Percentiles rank a stretch among this genome's conserved stretches.
phyloP scores from a whole-genome alignment of 805 yeast genomes.

The Ogataea naganishii region DNA sequence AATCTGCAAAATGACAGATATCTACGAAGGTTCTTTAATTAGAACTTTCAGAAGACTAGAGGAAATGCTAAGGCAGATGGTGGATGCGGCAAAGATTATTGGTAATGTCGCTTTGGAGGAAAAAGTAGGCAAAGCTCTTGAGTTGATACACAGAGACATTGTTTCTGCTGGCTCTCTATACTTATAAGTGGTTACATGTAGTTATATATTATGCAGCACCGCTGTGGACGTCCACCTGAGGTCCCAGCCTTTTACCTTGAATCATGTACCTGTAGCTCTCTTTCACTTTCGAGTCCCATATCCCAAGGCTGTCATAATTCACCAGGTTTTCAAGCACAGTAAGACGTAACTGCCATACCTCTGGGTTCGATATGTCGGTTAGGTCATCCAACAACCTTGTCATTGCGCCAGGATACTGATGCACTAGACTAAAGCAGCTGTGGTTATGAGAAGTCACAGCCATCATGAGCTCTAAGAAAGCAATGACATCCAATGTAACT shows the following conservation, averaged over 20 bases:
- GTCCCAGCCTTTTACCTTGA: slow-evolving; percentile 11
- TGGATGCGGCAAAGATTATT: slow-evolving; percentile 86
- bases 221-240: slow-evolving; percentile 15
- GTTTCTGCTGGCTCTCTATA: slow-evolving; percentile 96
- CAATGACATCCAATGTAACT: slow-evolving; percentile 13
- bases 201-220: slow-evolving; percentile 6
- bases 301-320: slow-evolving; percentile 8
- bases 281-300: slow-evolving; percentile 14
- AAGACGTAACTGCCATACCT: slow-evolving; percentile 13
- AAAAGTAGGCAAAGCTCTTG: slow-evolving; percentile 82
- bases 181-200: slow-evolving; percentile 23
- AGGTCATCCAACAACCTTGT: slow-evolving; percentile 17
- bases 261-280: slow-evolving; percentile 12
- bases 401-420: slow-evolving; percentile 20
- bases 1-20: slow-evolving; percentile 98
- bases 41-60: slow-evolving; percentile 92
- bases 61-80: slow-evolving; percentile 85
- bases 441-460: slow-evolving; percentile 13
- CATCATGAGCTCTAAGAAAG: slow-evolving; percentile 15
- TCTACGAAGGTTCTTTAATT: slow-evolving; percentile 92
- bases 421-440: slow-evolving; percentile 15
- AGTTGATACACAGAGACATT: slow-evolving; percentile 87
- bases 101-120: slow-evolving; percentile 82
- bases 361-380: slow-evolving; percentile 10
- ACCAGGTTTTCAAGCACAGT: slow-evolving; percentile 10